Evolutionary conservation across 2,329 filamentous ascomycete species (phyloP), one percentile per base, ranked within the genome.

Genomic region (Venturia effusa): DNA sequence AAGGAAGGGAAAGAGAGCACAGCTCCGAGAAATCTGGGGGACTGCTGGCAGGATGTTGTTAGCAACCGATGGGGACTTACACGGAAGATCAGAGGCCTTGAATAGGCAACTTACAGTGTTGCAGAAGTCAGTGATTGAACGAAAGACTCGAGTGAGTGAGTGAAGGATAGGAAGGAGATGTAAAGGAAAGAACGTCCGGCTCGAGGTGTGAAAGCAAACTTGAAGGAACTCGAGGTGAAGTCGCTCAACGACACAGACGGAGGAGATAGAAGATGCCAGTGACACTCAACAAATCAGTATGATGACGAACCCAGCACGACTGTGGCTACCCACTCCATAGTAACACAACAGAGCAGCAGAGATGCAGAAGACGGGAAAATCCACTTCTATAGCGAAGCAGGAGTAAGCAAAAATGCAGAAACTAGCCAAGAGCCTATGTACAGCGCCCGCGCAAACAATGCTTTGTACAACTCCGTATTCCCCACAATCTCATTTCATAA

Each of bases 301-400:
- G 22, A 34, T 57, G 51, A 34, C 30, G 27, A 57, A 6, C 19
- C 22, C 7, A 30, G 17, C 30, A 57, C 51, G 13, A 34, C 45
- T 24, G 45, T 57, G 30, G 30, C 27, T 57, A 34, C 51, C 51
- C 51, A 57, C 48, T 55, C 48, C 48, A 55, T 55, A 55, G 48
- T 55, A 55, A 15, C 24, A 55, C 24, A 32, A 55, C 48, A 55
- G 48, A 55, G 37, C 30, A 55, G 24, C 48, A 55, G 48, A 55
- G 32, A 32, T 6, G 22, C 24, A 55, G 48, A 3, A 30, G 30
- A 22, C 4, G 11, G 32, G 22, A 19, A 27, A 55, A 10, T 32
- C n/a, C n/a, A 19, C 22, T 19, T 55, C 37, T 8, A 11, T 39
- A 11, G 37, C 8, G 2, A 39, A 39, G 37, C 37, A 39, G 11